phyloP scores from a whole-genome alignment of 179 eudicot genomes.

The Silene noctiflora region DNA sequence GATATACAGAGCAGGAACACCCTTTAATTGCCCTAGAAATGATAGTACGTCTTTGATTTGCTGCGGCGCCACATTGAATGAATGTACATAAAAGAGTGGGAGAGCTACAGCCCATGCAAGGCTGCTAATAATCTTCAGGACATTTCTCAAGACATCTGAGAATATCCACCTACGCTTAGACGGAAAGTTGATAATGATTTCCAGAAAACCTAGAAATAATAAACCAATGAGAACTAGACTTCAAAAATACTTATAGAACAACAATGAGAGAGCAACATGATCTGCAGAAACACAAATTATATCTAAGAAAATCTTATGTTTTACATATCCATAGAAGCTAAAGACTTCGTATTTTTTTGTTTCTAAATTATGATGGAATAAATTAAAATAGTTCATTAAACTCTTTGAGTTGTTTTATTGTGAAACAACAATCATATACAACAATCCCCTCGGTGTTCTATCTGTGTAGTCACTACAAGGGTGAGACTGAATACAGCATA shows the following conservation, averaged over 20 bases:
- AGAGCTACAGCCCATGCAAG: slow-evolving; percentile 79
- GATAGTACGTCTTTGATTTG: slow-evolving; percentile 43
- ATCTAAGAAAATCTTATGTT: background rate
- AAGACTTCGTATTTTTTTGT: background rate
- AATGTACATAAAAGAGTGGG: slow-evolving; percentile 65
- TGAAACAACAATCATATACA: background rate
- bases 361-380: background rate
- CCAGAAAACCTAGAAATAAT: slow-evolving; percentile 61
- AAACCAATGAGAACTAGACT: slow-evolving; percentile 2
- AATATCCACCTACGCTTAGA: slow-evolving; percentile 75
- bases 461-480: background rate
- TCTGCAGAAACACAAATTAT: background rate
- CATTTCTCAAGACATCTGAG: slow-evolving; percentile 61
- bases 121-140: slow-evolving; percentile 69
- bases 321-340: background rate
- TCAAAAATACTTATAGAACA: slow-evolving; percentile 10
- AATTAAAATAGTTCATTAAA: background rate
- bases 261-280: background rate
- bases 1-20: slow-evolving; percentile 77
- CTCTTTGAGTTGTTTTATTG: background rate
- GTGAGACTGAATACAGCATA: too few species aligned
- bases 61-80: slow-evolving; percentile 44
- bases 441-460: background rate
- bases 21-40: slow-evolving; percentile 53
- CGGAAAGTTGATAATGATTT: slow-evolving; percentile 73